phyloP scores from a whole-genome alignment of 2,329 filamentous ascomycete species.

The Cladosporium sp. region DNA sequence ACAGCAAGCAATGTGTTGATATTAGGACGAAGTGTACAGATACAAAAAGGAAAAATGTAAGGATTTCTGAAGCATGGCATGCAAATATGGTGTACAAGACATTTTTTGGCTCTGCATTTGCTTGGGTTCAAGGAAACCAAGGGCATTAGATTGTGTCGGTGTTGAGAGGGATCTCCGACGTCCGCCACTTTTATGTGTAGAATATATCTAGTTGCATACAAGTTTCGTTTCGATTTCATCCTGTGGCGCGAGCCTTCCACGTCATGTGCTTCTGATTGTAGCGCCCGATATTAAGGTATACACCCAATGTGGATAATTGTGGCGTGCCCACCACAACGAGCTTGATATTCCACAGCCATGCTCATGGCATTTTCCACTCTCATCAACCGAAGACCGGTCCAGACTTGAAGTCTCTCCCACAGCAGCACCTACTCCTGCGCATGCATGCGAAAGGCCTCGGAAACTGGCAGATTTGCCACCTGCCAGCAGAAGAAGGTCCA shows the following conservation, averaged over 20 bases:
- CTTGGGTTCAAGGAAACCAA: background rate
- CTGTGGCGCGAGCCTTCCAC: background rate
- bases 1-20: conserved; percentile 15
- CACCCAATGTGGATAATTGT: background rate
- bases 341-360: background rate
- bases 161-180: background rate
- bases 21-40: conserved; percentile 13
- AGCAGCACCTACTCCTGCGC: background rate
- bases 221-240: background rate
- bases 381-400: background rate
- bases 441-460: background rate
- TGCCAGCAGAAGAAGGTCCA: background rate
- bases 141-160: background rate
- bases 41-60: conserved; percentile 15
- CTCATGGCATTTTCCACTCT: background rate
- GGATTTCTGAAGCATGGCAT: conserved; percentile 13
- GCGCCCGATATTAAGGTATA: background rate
- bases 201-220: conserved; percentile 15
- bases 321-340: background rate
- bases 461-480: background rate
- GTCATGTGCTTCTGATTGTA: background rate
- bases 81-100: background rate
- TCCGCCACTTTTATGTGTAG: conserved; percentile 8
- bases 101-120: background rate
- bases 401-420: background rate